Percentiles rank a stretch among this genome's conserved stretches.
These are phyloP conservation scores for Candida boidinii DNA, from an alignment of 805 yeast species.

Conservation along the genomic window DNA sequence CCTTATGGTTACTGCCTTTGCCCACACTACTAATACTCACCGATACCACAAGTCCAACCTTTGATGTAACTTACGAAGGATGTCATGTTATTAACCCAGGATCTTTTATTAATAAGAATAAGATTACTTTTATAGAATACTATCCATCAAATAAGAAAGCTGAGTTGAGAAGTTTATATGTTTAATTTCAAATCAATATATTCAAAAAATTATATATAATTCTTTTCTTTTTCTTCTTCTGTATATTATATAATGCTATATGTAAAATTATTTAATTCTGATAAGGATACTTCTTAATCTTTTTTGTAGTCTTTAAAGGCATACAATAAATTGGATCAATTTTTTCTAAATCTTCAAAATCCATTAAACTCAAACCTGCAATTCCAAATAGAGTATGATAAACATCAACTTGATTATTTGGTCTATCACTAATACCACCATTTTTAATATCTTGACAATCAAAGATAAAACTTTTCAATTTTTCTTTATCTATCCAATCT, in stretches of 20 bases:
- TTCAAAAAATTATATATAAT: background rate
- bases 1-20: conserved; percentile 65
- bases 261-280: background rate
- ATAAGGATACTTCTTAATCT: conserved; percentile 22
- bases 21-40: conserved; percentile 60
- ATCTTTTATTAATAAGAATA: conserved; percentile 34
- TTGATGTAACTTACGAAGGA: conserved; percentile 73
- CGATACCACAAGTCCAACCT: conserved; percentile 64
- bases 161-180: conserved; percentile 36
- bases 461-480: conserved; percentile 60
- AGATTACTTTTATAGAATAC: conserved; percentile 68
- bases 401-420: conserved; percentile 86
- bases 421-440: conserved; percentile 93
- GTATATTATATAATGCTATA: background rate
- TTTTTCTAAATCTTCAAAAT: conserved; percentile 44
- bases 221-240: background rate
- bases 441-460: conserved; percentile 63
- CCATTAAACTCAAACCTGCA: conserved; percentile 77
- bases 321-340: conserved; percentile 87
- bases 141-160: conserved; percentile 48
- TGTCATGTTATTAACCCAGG: conserved; percentile 76
- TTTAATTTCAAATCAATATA: conserved; percentile 1
- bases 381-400: conserved; percentile 89
- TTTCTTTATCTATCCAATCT: conserved; percentile 69
- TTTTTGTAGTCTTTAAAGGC: conserved; percentile 42